Evolutionary conservation across 208 protist genomes (phyloP).

Genomic region (Acanthamoeba lenticulata): DNA sequence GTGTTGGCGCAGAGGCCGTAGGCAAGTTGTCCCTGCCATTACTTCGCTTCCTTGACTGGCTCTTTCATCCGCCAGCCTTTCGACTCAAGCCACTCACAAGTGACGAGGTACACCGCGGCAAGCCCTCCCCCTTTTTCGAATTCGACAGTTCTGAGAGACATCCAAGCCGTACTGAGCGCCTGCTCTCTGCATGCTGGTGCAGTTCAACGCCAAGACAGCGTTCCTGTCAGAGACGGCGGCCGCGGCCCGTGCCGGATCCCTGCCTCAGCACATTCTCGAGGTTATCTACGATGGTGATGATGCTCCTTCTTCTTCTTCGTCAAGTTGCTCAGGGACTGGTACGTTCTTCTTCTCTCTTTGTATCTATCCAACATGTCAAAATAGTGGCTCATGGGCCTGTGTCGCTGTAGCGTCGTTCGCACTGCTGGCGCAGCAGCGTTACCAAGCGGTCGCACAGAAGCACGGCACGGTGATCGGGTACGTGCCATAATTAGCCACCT

Average conservation of each 20-base stretch:
- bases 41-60: neutral
- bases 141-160: too few relatives aligned
- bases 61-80: neutral
- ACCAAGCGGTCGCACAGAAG: neutral
- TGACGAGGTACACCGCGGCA: neutral
- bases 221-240: neutral
- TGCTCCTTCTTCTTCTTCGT: neutral
- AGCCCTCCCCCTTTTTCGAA: too few relatives aligned
- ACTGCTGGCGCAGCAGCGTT: neutral
- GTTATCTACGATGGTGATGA: neutral
- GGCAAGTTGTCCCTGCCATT: neutral
- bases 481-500: neutral
- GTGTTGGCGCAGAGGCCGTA: neutral
- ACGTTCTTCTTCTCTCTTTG: neutral
- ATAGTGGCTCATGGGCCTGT: neutral
- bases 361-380: neutral
- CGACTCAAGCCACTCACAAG: neutral
- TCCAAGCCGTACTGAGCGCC: too few relatives aligned
- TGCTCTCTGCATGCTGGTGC: neutral
- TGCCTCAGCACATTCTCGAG: conserved; percentile 53
- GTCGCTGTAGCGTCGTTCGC: neutral
- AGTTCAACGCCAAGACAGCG: conserved; percentile 18
- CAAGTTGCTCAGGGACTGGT: neutral
- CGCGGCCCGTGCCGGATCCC: neutral
- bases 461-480: conserved; percentile 31